Conservation (phyloP, 106 monocot species). For the Platanthera zijinensis region DNA sequence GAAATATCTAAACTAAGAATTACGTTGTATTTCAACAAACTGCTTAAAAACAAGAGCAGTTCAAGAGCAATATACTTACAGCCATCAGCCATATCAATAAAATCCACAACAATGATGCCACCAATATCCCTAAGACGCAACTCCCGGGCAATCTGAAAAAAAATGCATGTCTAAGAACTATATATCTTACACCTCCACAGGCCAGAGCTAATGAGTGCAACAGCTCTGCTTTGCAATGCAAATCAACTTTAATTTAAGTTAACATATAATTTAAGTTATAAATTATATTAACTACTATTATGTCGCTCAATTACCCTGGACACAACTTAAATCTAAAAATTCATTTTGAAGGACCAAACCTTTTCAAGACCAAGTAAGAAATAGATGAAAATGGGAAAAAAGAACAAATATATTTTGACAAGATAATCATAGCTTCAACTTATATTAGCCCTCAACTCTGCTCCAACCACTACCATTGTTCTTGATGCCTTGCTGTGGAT, state of each 20-base stretch:
- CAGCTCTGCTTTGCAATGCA: background rate
- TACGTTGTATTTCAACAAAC: background rate
- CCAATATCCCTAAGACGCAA: slow-evolving; percentile 92
- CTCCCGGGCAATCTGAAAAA: slow-evolving; percentile 83
- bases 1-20: slow-evolving; percentile 3
- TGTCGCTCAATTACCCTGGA: background rate
- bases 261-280: too few relatives aligned
- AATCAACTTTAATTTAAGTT: background rate
- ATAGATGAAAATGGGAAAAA: background rate
- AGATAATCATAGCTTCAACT: background rate
- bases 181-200: background rate
- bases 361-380: background rate
- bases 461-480: background rate
- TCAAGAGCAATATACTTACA: slow-evolving; percentile 45
- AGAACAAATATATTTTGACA: background rate
- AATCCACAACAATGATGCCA: slow-evolving; percentile 95
- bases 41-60: background rate
- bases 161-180: background rate
- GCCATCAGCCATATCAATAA: slow-evolving; percentile 90
- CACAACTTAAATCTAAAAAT: background rate
- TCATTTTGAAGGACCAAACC: background rate
- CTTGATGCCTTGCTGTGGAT: background rate
- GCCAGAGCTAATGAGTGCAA: background rate
- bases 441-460: background rate
- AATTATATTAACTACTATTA: too few relatives aligned